phyloP scores from a whole-genome alignment of 805 yeast species.

The Candida sanyiensis region DNA sequence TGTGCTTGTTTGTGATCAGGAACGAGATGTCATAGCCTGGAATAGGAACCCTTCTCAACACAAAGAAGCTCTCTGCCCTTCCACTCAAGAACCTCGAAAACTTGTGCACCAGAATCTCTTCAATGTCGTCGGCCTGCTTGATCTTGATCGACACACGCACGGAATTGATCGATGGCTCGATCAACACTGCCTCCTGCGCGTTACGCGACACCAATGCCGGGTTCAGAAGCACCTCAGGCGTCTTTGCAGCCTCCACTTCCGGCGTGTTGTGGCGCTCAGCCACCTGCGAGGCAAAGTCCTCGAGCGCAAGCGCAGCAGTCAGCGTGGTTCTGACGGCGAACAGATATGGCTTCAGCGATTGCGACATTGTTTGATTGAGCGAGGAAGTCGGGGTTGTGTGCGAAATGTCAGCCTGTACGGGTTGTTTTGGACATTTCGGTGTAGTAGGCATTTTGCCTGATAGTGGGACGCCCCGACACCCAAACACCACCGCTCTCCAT shows the following conservation, averaged over 20 bases:
- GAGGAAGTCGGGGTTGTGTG: not conserved
- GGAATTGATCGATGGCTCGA: conserved; percentile 91
- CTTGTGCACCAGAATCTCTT: conserved; percentile 87
- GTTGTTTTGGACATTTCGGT: conserved; percentile 2
- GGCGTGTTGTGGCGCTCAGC: conserved; percentile 98
- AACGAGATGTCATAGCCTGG: conserved; percentile 91
- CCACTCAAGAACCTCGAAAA: conserved; percentile 91
- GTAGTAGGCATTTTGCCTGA: no score
- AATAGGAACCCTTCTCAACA: conserved; percentile 86
- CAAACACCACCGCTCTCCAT: no score
- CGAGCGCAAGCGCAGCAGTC: conserved; percentile 88
- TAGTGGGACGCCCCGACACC: no score
- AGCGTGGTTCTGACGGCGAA: conserved; percentile 90
- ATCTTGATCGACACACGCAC: conserved; percentile 86
- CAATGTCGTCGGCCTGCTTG: conserved; percentile 97
- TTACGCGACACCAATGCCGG: conserved; percentile 90
- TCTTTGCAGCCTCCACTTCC: conserved; percentile 82
- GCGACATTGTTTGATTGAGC: conserved; percentile 48
- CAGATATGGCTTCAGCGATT: conserved; percentile 91
- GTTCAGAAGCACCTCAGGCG: conserved; percentile 79
- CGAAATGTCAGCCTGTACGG: no score
- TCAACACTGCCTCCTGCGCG: conserved; percentile 86
- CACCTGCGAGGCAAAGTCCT: conserved; percentile 89
- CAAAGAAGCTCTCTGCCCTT: conserved; percentile 91
- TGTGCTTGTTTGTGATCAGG: conserved; percentile 87